Percentiles rank a stretch among this genome's conserved stretches.
Evolutionary conservation across 177 flowering plant species (phyloP).

Genomic region (Tripterygium wilfordii): DNA sequence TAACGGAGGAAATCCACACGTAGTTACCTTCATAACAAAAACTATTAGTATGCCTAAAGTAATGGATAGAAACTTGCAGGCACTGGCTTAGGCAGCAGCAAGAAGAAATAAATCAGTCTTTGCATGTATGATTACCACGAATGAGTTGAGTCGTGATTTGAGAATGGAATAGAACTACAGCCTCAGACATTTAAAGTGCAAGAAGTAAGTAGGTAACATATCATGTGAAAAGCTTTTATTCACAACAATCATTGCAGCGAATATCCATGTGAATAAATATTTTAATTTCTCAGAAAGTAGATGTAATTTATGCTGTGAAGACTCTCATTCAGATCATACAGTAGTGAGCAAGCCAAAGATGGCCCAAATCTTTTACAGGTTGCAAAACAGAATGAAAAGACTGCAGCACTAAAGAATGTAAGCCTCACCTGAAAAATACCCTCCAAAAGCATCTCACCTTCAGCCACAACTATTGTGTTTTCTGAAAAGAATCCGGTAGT

Average conservation of each 20-base stretch:
- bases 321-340: too few species aligned
- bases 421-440: slow-evolving; percentile 77
- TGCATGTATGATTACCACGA: too few species aligned
- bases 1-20: slow-evolving; percentile 96
- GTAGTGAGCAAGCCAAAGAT: too few species aligned
- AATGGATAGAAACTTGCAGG: not conserved
- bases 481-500: slow-evolving; percentile 87
- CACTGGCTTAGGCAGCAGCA: not conserved
- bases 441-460: slow-evolving; percentile 75
- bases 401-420: not conserved
- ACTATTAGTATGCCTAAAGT: not conserved
- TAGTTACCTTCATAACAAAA: slow-evolving; percentile 39
- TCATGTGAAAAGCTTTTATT: too few species aligned
- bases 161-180: not conserved
- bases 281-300: too few species aligned
- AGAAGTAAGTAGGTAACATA: too few species aligned
- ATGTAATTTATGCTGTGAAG: too few species aligned
- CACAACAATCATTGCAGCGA: too few species aligned
- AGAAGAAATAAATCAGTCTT: not conserved
- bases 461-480: slow-evolving; percentile 92
- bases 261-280: too few species aligned
- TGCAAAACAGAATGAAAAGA: not conserved
- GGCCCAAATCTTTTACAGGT: too few species aligned
- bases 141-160: not conserved
- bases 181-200: not conserved